A percentile compares a stretch with the other conserved stretches of the same genome.
Conservation (phyloP, 148 eudicot genomes). For the Vaccinium macrocarpon region DNA sequence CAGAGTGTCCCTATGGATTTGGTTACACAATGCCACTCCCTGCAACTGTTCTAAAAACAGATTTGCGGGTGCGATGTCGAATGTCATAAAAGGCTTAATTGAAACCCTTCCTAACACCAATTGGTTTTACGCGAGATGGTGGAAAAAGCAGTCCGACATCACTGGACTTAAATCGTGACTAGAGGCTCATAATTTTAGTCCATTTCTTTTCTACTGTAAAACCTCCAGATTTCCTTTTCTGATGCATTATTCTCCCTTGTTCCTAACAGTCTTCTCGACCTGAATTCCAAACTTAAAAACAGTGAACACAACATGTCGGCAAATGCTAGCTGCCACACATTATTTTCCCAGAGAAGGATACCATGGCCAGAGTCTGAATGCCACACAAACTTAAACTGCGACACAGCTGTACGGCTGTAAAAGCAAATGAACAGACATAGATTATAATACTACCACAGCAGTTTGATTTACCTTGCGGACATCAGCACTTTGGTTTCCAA, state of each 20-base stretch:
- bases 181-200: not conserved
- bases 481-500: slow-evolving; percentile 95
- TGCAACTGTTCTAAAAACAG: too few species aligned
- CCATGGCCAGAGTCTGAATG: not conserved
- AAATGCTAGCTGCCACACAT: not conserved
- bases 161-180: not conserved
- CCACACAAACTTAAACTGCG: not conserved
- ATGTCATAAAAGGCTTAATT: too few species aligned
- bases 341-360: not conserved
- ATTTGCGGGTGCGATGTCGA: too few species aligned
- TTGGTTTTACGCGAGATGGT: too few species aligned
- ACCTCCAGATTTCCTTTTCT: not conserved
- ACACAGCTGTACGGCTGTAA: not conserved
- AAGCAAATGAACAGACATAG: not conserved
- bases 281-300: not conserved
- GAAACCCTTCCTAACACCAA: too few species aligned
- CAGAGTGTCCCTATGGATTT: too few species aligned
- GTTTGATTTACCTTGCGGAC: slow-evolving; percentile 78
- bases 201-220: not conserved
- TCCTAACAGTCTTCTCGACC: not conserved
- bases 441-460: not conserved
- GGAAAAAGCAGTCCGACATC: not conserved
- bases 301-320: not conserved
- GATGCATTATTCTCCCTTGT: not conserved
- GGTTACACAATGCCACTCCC: too few species aligned